These are phyloP conservation scores for Gossypium sturtianum DNA, from an alignment of 345 rosid species.

Conservation along the genomic window DNA sequence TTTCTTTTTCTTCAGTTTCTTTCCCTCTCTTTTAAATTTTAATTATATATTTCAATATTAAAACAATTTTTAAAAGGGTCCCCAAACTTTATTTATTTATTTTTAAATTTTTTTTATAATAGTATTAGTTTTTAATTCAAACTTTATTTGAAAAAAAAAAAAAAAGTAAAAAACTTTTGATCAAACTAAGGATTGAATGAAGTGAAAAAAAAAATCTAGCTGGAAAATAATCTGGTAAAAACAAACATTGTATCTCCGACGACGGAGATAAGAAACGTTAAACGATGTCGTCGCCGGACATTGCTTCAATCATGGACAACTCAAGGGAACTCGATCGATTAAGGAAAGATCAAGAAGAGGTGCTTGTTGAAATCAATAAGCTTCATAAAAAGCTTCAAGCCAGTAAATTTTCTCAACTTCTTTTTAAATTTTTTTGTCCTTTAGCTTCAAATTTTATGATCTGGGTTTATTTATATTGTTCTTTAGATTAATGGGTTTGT, in stretches of 20 bases:
- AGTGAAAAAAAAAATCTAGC: neutral
- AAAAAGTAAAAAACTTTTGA: neutral
- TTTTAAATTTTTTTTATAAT: neutral
- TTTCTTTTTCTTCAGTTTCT: neutral
- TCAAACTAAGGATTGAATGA: slow-evolving; percentile 8
- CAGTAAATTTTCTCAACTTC: slow-evolving; percentile 31
- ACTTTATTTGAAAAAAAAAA: neutral
- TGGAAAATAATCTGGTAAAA: neutral
- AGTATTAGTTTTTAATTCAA: neutral
- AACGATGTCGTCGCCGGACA: slow-evolving; percentile 56
- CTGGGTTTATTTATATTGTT: neutral
- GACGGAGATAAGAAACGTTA: neutral
- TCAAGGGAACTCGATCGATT: slow-evolving; percentile 86
- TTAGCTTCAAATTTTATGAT: slow-evolving; percentile 6
- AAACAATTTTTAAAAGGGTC: neutral
- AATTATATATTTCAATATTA: neutral
- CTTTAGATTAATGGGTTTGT: slow-evolving; percentile 17
- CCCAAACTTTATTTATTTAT: too few relatives aligned
- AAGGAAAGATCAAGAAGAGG: slow-evolving; percentile 64
- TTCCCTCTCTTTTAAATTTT: neutral
- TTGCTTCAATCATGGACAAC: slow-evolving; percentile 59
- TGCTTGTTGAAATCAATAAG: slow-evolving; percentile 74
- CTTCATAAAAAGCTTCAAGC: slow-evolving; percentile 79
- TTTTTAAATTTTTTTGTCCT: neutral
- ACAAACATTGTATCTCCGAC: slow-evolving; percentile 7